Evolutionary conservation across 1,284 basidiomycete species (phyloP).

Genomic region (Ceraceosorus bombacis): DNA sequence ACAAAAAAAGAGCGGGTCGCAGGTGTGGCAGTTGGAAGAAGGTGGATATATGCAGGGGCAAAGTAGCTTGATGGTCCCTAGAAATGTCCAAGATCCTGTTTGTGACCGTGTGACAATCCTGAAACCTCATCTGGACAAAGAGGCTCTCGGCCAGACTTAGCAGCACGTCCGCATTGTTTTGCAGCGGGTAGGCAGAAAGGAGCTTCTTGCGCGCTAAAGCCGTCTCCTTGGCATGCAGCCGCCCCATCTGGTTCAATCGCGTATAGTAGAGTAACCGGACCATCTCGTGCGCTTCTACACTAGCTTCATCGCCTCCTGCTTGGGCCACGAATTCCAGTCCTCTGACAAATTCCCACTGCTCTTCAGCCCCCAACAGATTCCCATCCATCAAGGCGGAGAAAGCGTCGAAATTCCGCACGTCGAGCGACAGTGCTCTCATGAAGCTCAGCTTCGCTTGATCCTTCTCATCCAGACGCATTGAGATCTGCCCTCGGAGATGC

Average conservation of each 20-base stretch:
- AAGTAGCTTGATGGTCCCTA: slow-evolving; percentile 47
- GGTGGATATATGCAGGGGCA: slow-evolving; percentile 71
- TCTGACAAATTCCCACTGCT: slow-evolving; percentile 86
- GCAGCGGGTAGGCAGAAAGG: slow-evolving; percentile 57
- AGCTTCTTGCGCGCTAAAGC: slow-evolving; percentile 13
- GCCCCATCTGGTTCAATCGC: slow-evolving; percentile 67
- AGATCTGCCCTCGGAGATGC: slow-evolving; percentile 80
- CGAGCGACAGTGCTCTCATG: slow-evolving; percentile 84
- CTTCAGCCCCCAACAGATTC: slow-evolving; percentile 54
- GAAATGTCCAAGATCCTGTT: slow-evolving; percentile 32
- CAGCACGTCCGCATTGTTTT: slow-evolving; percentile 83
- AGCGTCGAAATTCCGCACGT: slow-evolving; percentile 95
- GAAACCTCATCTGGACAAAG: slow-evolving; percentile 79
- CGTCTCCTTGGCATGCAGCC: slow-evolving; percentile 37
- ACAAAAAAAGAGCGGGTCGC: slow-evolving; percentile 83
- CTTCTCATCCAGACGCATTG: slow-evolving; percentile 82
- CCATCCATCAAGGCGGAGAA: slow-evolving; percentile 83
- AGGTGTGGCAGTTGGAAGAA: slow-evolving; percentile 89
- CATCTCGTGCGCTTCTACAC: slow-evolving; percentile 70
- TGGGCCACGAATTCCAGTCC: slow-evolving; percentile 74
- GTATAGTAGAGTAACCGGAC: slow-evolving; percentile 85
- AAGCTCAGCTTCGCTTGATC: slow-evolving; percentile 85
- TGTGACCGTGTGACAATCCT: slow-evolving; percentile 85
- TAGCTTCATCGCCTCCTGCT: slow-evolving; percentile 52
- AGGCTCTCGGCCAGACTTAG: slow-evolving; percentile 85